Evolutionary conservation across 2,329 filamentous ascomycete genomes (phyloP).

Genomic region (Cryphonectria parasitica): DNA sequence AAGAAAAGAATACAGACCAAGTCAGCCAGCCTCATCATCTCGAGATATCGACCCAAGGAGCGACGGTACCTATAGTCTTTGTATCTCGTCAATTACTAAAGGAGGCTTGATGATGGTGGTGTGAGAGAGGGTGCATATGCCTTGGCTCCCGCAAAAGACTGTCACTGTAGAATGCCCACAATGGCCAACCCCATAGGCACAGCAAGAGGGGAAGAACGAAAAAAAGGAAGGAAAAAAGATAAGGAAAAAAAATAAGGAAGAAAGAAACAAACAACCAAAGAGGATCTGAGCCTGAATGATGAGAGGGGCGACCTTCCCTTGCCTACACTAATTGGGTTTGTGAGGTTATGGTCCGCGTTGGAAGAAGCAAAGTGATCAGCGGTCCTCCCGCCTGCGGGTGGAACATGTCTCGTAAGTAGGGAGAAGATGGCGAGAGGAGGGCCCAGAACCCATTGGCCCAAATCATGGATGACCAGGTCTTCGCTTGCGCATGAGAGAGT

Average conservation of each 20-base stretch:
- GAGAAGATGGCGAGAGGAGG: not conserved
- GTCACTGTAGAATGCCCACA: not conserved
- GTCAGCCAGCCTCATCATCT: not conserved
- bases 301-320: not conserved
- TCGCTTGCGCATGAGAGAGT: not conserved
- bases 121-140: not conserved
- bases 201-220: not conserved
- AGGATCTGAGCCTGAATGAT: not conserved
- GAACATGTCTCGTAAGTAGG: constrained; percentile 1
- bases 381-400: not conserved
- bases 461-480: not conserved
- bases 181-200: not conserved
- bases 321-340: not conserved
- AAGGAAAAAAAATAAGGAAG: no score
- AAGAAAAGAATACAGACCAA: not conserved
- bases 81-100: no score
- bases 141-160: not conserved
- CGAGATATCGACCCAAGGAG: not conserved
- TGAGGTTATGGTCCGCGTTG: not conserved
- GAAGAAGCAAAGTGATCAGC: constrained; percentile 2
- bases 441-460: not conserved
- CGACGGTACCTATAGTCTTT: not conserved
- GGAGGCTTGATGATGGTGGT: not conserved
- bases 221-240: no score
- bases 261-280: not conserved